Evolutionary conservation across 768 basidiomycete species (phyloP), one percentile per base, ranked within the genome.

Genomic region (Termitomyces sp.): DNA sequence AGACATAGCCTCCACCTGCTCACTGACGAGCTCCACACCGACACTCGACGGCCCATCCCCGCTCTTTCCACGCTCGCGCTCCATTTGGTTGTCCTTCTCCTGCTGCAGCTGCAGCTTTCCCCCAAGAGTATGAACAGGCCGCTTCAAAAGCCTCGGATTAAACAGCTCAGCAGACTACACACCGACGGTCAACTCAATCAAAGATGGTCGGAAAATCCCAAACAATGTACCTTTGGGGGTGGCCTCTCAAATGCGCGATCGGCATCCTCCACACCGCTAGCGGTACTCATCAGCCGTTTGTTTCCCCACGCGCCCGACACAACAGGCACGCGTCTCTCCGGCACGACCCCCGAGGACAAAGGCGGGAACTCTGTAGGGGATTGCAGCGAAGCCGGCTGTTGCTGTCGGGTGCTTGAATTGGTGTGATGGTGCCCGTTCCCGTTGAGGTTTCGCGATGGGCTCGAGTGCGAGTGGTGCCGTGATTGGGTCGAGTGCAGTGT

Each of bases 251-350:
- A 80, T 12, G 65, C 68, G 19, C 67, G 67, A 43, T 84, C 83
- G 21, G 30, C 80, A 82, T 59, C 57, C 30, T 63, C 61, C 40
- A 51, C 57, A 21, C 66, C n/a, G n/a, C n/a, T n/a, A n/a, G n/a
- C n/a, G n/a, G n/a, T n/a, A n/a, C n/a, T 68, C 46, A 73, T 73
- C 57, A 75, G 70, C 42, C 88, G 76, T 57, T 80, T 68, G 59
- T 84, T 86, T 21, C 79, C 83, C 90, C 90, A 92, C 23, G 85
- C 89, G 25, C 89, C 88, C 28, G 75, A 74, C 6, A 79, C 79
- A 2, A 74, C 71, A 3, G 84, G 84, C 6, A 74, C 65, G 44
- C 80, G 80, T 62, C 78, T 83, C 68, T 85, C 85, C 19, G 70
- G 65, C 28, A 70, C 68, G 21, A 74, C 65, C 34, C 70, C 67